phyloP scores from a whole-genome alignment of 768 basidiomycete species.

The Suillus luteus region DNA sequence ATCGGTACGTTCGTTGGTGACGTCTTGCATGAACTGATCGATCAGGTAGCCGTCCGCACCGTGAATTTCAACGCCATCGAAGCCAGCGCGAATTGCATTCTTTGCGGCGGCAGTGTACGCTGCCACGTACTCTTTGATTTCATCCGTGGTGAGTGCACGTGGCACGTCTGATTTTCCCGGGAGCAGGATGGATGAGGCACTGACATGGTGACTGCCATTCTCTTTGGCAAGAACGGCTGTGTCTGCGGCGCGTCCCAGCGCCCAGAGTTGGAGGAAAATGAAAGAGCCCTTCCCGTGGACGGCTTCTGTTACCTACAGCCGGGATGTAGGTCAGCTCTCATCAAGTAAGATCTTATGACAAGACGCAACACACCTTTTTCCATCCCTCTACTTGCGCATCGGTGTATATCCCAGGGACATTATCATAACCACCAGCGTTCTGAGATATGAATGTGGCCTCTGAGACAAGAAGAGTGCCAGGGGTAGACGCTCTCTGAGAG shows the following conservation, averaged over 20 bases:
- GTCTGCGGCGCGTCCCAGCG: slow-evolving; percentile 24
- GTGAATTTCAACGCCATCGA: slow-evolving; percentile 50
- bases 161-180: slow-evolving; percentile 18
- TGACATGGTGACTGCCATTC: slow-evolving; percentile 33
- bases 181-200: slow-evolving; percentile 29
- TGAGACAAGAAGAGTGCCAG: slow-evolving; percentile 57
- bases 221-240: slow-evolving; percentile 36
- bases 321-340: too few species aligned
- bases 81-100: slow-evolving; percentile 42
- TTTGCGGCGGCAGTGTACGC: slow-evolving; percentile 35
- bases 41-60: slow-evolving; percentile 47
- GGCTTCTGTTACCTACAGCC: too few species aligned
- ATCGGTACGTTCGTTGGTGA: slow-evolving; percentile 59
- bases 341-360: too few species aligned
- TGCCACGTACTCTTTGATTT: slow-evolving; percentile 36
- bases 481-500: slow-evolving; percentile 44
- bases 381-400: slow-evolving; percentile 47
- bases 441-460: slow-evolving; percentile 58
- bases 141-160: slow-evolving; percentile 27
- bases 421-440: slow-evolving; percentile 47
- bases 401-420: slow-evolving; percentile 68
- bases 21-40: slow-evolving; percentile 64
- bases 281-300: too few species aligned
- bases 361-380: too few species aligned
- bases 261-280: too few species aligned